A percentile compares a stretch with the other conserved stretches of the same genome.
phyloP scores from a whole-genome alignment of 2,329 filamentous ascomycete genomes.

The Ophiocordyceps camponoti-saundersi region DNA sequence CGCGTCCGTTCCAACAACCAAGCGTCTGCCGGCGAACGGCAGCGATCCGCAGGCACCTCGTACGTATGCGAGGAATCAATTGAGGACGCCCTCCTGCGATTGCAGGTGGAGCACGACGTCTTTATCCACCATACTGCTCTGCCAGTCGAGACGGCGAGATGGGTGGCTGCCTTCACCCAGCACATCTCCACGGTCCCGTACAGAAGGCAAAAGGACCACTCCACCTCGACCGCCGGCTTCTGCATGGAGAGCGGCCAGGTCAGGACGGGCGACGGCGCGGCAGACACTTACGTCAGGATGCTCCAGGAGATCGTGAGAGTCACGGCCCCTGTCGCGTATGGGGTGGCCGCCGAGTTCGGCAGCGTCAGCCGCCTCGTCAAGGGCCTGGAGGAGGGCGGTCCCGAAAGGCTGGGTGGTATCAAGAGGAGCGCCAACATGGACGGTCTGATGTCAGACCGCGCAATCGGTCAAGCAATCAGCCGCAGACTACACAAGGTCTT shows the following conservation, averaged over 20 bases:
- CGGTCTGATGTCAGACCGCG: conserved; percentile 35
- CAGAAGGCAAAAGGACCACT: conserved; percentile 32
- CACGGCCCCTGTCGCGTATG: conserved; percentile 55
- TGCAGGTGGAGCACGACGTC: conserved; percentile 51
- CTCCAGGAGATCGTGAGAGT: conserved; percentile 58
- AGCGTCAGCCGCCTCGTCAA: conserved; percentile 39
- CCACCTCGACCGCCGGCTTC: conserved; percentile 42
- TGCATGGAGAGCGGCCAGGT: conserved; percentile 72
- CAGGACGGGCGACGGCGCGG: conserved; percentile 44
- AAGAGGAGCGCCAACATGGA: conserved; percentile 38
- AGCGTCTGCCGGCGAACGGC: conserved; percentile 8
- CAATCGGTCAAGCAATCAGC: conserved; percentile 40
- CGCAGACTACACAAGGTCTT: conserved; percentile 43
- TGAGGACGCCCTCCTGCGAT: conserved; percentile 51
- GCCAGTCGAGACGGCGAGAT: conserved; percentile 49
- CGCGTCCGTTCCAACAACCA: conserved; percentile 35
- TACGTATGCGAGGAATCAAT: conserved; percentile 50
- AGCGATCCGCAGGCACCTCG: conserved; percentile 18
- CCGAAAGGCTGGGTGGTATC: conserved; percentile 43
- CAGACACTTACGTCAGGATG: conserved; percentile 59
- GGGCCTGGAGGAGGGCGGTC: conserved; percentile 41
- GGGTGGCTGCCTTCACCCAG: conserved; percentile 59
- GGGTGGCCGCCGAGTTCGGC: conserved; percentile 44
- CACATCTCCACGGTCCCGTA: conserved; percentile 66
- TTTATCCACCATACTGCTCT: conserved; percentile 53